phyloP scores from a whole-genome alignment of 768 basidiomycete species.

The Agrocybe pediades region DNA sequence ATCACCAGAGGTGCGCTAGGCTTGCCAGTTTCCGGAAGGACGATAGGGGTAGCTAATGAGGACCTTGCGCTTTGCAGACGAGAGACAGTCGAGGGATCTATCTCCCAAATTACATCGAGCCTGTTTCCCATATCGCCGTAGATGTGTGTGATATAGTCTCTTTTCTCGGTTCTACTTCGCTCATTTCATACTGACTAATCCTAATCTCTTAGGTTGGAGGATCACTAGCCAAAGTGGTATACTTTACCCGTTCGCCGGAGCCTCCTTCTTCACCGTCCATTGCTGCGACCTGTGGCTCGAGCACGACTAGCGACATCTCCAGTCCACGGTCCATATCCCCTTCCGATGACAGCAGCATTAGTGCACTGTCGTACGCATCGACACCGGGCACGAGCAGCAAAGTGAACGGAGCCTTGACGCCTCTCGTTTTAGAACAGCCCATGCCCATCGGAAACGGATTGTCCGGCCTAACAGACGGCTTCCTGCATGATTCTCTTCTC shows the following conservation, averaged over 20 bases:
- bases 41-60: slow-evolving; percentile 11
- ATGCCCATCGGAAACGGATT: slow-evolving; percentile 32
- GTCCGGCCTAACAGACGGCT: slow-evolving; percentile 38
- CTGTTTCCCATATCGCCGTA: slow-evolving; percentile 95
- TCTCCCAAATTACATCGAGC: slow-evolving; percentile 96
- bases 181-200: slow-evolving; percentile 13
- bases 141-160: slow-evolving; percentile 62
- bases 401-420: slow-evolving; percentile 79
- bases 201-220: slow-evolving; percentile 95
- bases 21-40: background rate
- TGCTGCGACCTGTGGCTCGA: slow-evolving; percentile 59
- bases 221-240: slow-evolving; percentile 96
- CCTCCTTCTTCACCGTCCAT: slow-evolving; percentile 79
- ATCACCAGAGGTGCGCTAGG: slow-evolving; percentile 81
- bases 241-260: slow-evolving; percentile 93
- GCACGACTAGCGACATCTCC: slow-evolving; percentile 46
- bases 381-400: slow-evolving; percentile 37
- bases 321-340: slow-evolving; percentile 48
- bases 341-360: slow-evolving; percentile 30
- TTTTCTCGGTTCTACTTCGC: slow-evolving; percentile 11
- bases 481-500: slow-evolving; percentile 66
- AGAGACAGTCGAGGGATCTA: slow-evolving; percentile 96
- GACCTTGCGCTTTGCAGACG: slow-evolving; percentile 51
- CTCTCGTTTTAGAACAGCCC: slow-evolving; percentile 67
- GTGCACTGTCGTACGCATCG: slow-evolving; percentile 29